A percentile compares a stretch with the other conserved stretches of the same genome.
phyloP scores from a whole-genome alignment of 1,284 basidiomycete species.

The Entoloma clypeatum region DNA sequence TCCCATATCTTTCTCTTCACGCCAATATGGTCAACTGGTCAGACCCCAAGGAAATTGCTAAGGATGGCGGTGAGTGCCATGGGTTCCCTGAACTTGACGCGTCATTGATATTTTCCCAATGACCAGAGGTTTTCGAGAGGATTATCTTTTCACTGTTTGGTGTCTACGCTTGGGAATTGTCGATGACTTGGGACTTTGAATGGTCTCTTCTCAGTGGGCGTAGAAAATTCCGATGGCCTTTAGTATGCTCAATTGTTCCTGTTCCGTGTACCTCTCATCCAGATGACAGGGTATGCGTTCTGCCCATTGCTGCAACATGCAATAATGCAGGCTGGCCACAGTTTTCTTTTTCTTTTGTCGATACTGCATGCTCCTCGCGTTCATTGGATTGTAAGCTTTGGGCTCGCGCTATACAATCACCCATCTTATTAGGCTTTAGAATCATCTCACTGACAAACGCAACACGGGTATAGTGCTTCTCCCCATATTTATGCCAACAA shows the following conservation, averaged over 20 bases:
- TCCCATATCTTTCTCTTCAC: not conserved
- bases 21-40: slow-evolving; percentile 56
- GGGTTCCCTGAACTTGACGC: not conserved
- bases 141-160: slow-evolving; percentile 60
- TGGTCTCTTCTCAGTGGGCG: slow-evolving; percentile 54
- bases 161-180: slow-evolving; percentile 64
- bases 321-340: slow-evolving; percentile 26
- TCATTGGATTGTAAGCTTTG: slow-evolving; percentile 53
- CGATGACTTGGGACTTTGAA: slow-evolving; percentile 60
- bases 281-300: not conserved
- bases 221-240: slow-evolving; percentile 59
- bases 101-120: not conserved
- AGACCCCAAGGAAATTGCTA: slow-evolving; percentile 41
- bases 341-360: slow-evolving; percentile 68
- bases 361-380: slow-evolving; percentile 61
- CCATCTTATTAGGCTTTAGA: slow-evolving; percentile 29
- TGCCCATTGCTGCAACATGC: too few relatives aligned
- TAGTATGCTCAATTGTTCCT: slow-evolving; percentile 40
- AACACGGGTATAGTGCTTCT: slow-evolving; percentile 34
- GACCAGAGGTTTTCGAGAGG: slow-evolving; percentile 52
- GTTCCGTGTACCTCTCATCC: slow-evolving; percentile 3
- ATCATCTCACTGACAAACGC: slow-evolving; percentile 54
- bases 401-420: not conserved
- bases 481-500: slow-evolving; percentile 1
- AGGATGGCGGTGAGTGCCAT: slow-evolving; percentile 42